A percentile compares a stretch with the other conserved stretches of the same genome.
phyloP scores from a whole-genome alignment of 345 rosid genomes.

The Mercurialis annua region DNA sequence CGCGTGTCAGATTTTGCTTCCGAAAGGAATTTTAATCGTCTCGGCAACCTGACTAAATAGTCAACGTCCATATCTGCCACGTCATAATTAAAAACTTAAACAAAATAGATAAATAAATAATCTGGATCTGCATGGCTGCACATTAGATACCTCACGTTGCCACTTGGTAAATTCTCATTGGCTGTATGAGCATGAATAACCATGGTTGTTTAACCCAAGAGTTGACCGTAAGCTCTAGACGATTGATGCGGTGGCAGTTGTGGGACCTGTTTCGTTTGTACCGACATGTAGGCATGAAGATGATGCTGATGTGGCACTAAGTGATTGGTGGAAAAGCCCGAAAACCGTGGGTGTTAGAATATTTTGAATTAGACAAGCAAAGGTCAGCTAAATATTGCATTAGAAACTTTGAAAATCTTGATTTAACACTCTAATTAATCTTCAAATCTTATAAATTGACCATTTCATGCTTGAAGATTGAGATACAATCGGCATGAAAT shows the following conservation, averaged over 20 bases:
- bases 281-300: conserved; percentile 8
- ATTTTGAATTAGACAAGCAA: conserved; percentile 13
- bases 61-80: conserved; percentile 30
- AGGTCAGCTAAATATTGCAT: no score
- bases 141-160: background rate
- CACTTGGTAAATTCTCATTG: background rate
- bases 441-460: conserved; percentile 4
- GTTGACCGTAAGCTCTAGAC: background rate
- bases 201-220: conserved; percentile 8
- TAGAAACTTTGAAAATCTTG: conserved; percentile 13
- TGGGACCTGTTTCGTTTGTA: conserved; percentile 17
- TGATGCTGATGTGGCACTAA: background rate
- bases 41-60: conserved; percentile 19
- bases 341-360: background rate
- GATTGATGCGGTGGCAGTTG: background rate
- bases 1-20: conserved; percentile 18
- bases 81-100: background rate
- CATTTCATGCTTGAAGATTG: background rate
- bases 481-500: background rate
- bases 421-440: background rate
- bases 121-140: background rate
- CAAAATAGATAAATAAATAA: background rate
- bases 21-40: conserved; percentile 28
- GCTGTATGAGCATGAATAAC: background rate
- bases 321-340: conserved; percentile 1